phyloP scores from a whole-genome alignment of 78 protist species.

The Dictyostelium capitatum region DNA sequence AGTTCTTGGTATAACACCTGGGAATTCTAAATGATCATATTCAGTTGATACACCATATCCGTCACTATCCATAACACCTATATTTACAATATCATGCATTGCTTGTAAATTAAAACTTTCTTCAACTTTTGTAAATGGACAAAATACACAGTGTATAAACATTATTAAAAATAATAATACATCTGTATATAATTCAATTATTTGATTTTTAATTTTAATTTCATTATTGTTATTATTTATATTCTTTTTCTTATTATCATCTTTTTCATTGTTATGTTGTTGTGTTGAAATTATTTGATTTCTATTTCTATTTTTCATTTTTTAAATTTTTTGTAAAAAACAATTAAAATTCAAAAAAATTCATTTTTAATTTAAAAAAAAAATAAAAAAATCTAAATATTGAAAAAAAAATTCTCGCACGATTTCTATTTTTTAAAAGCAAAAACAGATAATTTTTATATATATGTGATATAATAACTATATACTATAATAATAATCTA shows the following conservation, averaged over 20 bases:
- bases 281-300: no score
- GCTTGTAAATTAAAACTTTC: constrained; percentile 97
- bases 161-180: neutral
- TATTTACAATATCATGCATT: constrained; percentile 91
- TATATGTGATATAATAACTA: no score
- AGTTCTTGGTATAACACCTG: constrained; percentile 97
- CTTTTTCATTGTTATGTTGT: no score
- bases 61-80: neutral
- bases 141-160: constrained; percentile 2
- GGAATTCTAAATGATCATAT: constrained; percentile 94
- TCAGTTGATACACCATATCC: neutral
- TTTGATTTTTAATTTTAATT: neutral
- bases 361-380: no score
- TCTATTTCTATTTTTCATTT: no score
- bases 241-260: neutral
- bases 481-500: no score
- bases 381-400: no score
- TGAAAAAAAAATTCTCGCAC: no score
- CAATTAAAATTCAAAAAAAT: no score
- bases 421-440: no score
- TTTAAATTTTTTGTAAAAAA: no score
- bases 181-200: constrained; percentile 3
- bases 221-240: neutral
- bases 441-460: no score
- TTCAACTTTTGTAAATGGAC: constrained; percentile 95